Percentiles rank a stretch among this genome's conserved stretches.
These are phyloP conservation scores for Sclerotiophoma versabilis DNA, from an alignment of 2,329 filamentous ascomycete species.

Conservation along the genomic window DNA sequence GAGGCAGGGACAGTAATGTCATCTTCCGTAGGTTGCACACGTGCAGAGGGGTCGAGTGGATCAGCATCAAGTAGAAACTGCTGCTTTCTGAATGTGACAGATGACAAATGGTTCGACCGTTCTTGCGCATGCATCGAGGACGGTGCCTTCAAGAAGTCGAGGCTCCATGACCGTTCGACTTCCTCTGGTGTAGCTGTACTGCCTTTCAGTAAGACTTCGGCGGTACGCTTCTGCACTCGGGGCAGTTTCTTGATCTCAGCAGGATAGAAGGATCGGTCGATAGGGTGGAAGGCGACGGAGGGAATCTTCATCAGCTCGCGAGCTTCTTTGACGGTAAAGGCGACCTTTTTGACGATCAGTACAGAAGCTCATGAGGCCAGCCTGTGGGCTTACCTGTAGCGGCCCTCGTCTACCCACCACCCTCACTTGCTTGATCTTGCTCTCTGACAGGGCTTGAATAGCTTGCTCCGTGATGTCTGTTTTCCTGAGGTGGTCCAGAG, in stretches of 20 bases:
- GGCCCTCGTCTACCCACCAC: conserved; percentile 91
- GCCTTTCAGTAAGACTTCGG: conserved; percentile 82
- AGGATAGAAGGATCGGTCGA: conserved; percentile 72
- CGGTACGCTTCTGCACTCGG: conserved; percentile 76
- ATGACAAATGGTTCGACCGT: conserved; percentile 60
- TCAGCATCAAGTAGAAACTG: conserved; percentile 47
- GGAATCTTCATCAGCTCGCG: conserved; percentile 85
- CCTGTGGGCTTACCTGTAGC: conserved; percentile 68
- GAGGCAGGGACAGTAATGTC: conserved; percentile 67
- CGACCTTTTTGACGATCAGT: conserved; percentile 66
- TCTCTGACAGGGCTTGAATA: conserved; percentile 73
- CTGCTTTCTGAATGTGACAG: conserved; percentile 70
- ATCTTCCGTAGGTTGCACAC: conserved; percentile 52
- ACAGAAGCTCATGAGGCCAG: neutral
- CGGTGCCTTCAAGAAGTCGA: conserved; percentile 86
- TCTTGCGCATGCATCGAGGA: conserved; percentile 65
- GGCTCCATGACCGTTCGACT: conserved; percentile 75
- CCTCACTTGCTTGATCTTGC: conserved; percentile 78
- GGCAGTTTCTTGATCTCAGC: conserved; percentile 72
- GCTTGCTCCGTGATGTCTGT: conserved; percentile 93
- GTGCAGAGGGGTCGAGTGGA: conserved; percentile 61
- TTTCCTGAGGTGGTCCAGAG: conserved; percentile 73
- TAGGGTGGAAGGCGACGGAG: conserved; percentile 72
- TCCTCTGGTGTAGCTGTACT: conserved; percentile 60
- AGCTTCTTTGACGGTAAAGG: conserved; percentile 94